Base-by-base conservation (phyloP, 1,284 basidiomycete genomes). In the Cystobasidiaceae sp. region DNA sequence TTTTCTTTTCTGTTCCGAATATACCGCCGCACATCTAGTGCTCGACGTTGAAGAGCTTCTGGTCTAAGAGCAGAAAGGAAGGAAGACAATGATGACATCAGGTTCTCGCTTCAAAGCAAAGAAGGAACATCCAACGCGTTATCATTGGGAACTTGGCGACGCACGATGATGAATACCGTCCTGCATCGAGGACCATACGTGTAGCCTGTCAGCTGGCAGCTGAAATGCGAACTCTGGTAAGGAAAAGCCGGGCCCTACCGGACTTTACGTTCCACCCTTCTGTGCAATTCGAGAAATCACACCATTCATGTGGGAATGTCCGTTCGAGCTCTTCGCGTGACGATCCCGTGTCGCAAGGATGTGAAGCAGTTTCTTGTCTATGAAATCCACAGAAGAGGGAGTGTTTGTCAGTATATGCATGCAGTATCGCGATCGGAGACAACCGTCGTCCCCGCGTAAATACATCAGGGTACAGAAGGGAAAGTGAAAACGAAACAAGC, bases 341-440 rank as follows among this genome's bases (percentile, higher is more conserved):
- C 19, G 61, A 64, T 4, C 61, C 61, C 7, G 51, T 51, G 49
- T 64, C 61, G 43, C 61, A 64, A n/a, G 61, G 61, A 56, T 64
- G 61, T 13, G 61, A 41, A 21, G 51, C 49, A 25, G 61, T 64
- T 48, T 64, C 61, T 56, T 64, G 61, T 28, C 61, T 64, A 9
- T 9, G 39, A 0, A 30, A 1, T 17, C n/a, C 11, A 4, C n/a
- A 34, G 9, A 13, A 52, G 4, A 9, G 23, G 30, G n/a, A n/a
- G n/a, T n/a, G n/a, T n/a, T n/a, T n/a, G n/a, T n/a, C n/a, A n/a
- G 54, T 4, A 28, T 28, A 44, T n/a, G 25, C 21, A 1, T 21
- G 46, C 25, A 25, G n/a, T n/a, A n/a, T n/a, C n/a, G n/a, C n/a
- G n/a, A n/a, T n/a, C n/a, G n/a, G n/a, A n/a, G n/a, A n/a, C n/a